Evolutionary conservation across 139 green algal genomes (phyloP), one percentile per base, ranked within the genome.

Genomic region (Prasinococcaceae sp.): DNA sequence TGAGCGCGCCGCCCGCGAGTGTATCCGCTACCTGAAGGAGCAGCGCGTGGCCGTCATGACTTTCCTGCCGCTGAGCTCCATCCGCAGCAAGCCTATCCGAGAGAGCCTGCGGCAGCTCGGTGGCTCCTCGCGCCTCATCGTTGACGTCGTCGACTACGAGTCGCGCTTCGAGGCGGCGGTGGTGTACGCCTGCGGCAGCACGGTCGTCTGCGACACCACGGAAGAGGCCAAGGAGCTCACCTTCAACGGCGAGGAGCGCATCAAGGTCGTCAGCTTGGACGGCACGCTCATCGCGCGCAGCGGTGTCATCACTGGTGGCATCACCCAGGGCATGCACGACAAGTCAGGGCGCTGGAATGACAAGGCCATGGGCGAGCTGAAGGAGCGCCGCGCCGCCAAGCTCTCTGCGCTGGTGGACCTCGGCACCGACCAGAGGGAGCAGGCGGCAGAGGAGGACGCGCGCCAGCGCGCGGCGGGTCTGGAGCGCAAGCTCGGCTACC

Each of bases 271-370:
- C 3, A 55, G 74, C 10, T 24, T 83, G 30, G 84, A 94, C 55
- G 90, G 90, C 30, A 95, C 84, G 0, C 62, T 92, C 22, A 83
- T 97, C 53, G 65, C 70, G 54, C 88, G 84, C 58, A 60, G 50
- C n/a, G 85, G 85, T 38, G 66, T 66, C 39, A 84, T 94, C 57
- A 93, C 83, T 0, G 85, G 85, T 30, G 76, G 66, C 23, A 56
- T 63, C 22, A 68, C 60, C 32, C 22, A 24, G 4, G 28, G 27
- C 19, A 55, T 69, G 30, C 50, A 68, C 22, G 41, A 56, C 26
- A 66, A 66, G 17, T 42, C 66, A 17, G 24, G 54, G 25, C 68
- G 79, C 33, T 94, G 79, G 71, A 79, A 88, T 38, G 65, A 73
- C 23, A 61, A 69, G 17, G 72, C 48, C n/a, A 36, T 83, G 19